phyloP scores from a whole-genome alignment of 208 protist genomes.

The Ichthyophonus hoferi region DNA sequence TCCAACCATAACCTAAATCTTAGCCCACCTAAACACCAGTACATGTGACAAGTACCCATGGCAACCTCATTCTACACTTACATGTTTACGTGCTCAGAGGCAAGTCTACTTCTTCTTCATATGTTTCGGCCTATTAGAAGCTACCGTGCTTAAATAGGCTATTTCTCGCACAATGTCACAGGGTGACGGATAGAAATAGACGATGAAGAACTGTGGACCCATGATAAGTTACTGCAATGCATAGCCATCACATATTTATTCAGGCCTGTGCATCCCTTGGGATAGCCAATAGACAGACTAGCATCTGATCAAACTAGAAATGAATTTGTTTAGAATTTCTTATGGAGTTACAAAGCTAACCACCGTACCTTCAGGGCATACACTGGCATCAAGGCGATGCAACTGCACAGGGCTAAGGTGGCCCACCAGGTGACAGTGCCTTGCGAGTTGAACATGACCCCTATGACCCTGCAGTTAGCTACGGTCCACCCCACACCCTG shows the following conservation, averaged over 20 bases:
- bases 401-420: neutral
- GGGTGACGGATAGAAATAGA: conserved; percentile 34
- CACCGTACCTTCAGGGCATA: neutral
- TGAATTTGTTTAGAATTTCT: no score
- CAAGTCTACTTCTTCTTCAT: no score
- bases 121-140: neutral
- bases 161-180: conserved; percentile 46
- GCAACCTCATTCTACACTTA: no score
- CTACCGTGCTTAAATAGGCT: neutral
- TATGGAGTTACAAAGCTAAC: no score
- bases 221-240: neutral
- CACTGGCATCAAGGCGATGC: neutral
- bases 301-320: no score
- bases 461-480: neutral
- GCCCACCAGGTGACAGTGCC: neutral
- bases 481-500: neutral
- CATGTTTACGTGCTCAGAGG: no score
- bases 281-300: no score
- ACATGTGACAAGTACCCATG: no score
- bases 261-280: no score
- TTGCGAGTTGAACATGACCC: conserved; percentile 5
- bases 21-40: no score
- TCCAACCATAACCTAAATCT: no score
- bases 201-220: neutral
- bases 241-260: neutral